Percentiles rank a stretch among this genome's conserved stretches.
Conservation (phyloP, 371 early-diverging fungal species). For the Mucor saturninus region DNA sequence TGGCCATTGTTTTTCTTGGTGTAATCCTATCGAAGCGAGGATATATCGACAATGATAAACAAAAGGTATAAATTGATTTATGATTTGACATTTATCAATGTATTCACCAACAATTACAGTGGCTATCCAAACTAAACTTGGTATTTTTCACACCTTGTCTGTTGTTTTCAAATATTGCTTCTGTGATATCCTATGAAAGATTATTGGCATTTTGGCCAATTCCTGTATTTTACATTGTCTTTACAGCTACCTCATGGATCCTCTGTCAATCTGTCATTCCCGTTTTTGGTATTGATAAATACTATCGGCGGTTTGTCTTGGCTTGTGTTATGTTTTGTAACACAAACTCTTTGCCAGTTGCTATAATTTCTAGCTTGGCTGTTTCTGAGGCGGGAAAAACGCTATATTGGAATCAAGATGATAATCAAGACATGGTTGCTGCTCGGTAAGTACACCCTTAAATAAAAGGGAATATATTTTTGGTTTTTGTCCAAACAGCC, state of each 20-base stretch:
- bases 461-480: not conserved
- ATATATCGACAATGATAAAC: conserved; percentile 54
- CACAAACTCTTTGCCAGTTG: conserved; percentile 76
- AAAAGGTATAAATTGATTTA: conserved; percentile 50
- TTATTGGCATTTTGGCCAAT: conserved; percentile 76
- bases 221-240: conserved; percentile 65
- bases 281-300: conserved; percentile 42
- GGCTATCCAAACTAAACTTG: conserved; percentile 67
- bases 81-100: not conserved
- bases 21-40: conserved; percentile 52
- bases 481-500: not conserved
- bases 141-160: conserved; percentile 73
- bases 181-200: conserved; percentile 61
- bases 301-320: conserved; percentile 65
- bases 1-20: conserved; percentile 59
- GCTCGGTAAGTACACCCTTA: conserved; percentile 52
- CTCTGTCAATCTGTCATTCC: conserved; percentile 42
- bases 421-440: conserved; percentile 66
- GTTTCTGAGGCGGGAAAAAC: conserved; percentile 66
- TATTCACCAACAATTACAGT: conserved; percentile 38
- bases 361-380: conserved; percentile 72
- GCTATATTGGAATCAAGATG: conserved; percentile 62
- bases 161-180: conserved; percentile 68
- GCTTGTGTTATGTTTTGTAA: conserved; percentile 75
- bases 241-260: conserved; percentile 31